Base-by-base conservation (phyloP, 1,284 basidiomycete species). In the Lignosus rhinocerotis region DNA sequence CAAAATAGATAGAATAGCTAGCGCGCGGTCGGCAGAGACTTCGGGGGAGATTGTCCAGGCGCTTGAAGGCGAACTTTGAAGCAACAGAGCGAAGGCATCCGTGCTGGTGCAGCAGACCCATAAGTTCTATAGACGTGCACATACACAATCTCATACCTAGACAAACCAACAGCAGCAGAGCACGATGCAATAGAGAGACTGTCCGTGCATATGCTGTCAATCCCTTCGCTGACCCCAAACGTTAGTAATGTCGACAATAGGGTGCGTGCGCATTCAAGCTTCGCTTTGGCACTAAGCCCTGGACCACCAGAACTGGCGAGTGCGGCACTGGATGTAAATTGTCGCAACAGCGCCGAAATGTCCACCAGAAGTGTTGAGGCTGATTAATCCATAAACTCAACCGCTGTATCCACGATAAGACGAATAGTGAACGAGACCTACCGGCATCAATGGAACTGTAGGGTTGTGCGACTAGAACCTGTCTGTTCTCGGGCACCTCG, bases 11-110 rank as follows among this genome's bases (percentile, higher is more conserved):
- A 88, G 74, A 47, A 95, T 83, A 0, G 83, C 81, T 12, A 94
- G 69, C 7, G 89, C 82, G 17, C 88, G 80, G 6, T 83, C 75
- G 0, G 93, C 90, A 0, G 93, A 90, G 1, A 80, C 79, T 42
- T 80, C 75, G 0, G 81, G 75, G 0, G 92, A 95, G n/a, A 91
- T 73, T 42, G 79, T 82, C 92, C 93, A 95, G 6, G 75, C 68
- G 32, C 79, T 78, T 33, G 69, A 69, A 4, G 80, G 63, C 38
- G 71, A 70, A 16, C 72, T 71, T 5, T 65, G 68, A 0, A 72
- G 69, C 66, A 80, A 84, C 33, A 87, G 52, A 0, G 79, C 78
- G 8, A 75, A 74, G n/a, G 76, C 70, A 17, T 70, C 71, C 30
- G 62, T 61, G 47, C 79, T 83, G 49, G 19, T 14, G 32, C 31